A percentile compares a stretch with the other conserved stretches of the same genome.
These are phyloP conservation scores for Globisporangium barbulae DNA, from an alignment of 352 stramenopile species.

Conservation along the genomic window DNA sequence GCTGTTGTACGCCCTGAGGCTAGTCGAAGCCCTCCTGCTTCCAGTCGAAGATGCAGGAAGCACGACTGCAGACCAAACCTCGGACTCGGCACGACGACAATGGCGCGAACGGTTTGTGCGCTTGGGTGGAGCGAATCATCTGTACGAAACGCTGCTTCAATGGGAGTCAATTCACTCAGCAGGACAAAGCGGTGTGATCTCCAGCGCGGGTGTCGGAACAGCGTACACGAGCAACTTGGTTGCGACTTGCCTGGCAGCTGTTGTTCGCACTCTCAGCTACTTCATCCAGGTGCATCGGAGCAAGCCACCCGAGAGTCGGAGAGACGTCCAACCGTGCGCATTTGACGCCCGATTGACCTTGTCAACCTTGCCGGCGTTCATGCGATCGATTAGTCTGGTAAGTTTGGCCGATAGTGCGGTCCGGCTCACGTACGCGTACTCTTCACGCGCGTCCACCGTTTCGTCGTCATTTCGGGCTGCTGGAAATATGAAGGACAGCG, in stretches of 20 bases:
- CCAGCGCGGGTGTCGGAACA: not conserved
- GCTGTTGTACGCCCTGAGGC: slow-evolving; percentile 58
- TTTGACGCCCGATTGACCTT: slow-evolving; percentile 34
- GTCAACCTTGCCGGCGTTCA: slow-evolving; percentile 33
- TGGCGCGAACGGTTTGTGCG: slow-evolving; percentile 80
- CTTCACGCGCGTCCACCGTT: not conserved
- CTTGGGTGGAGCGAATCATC: slow-evolving; percentile 43
- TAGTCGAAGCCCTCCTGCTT: slow-evolving; percentile 69
- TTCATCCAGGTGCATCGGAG: slow-evolving; percentile 31
- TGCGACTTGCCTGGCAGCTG: slow-evolving; percentile 45
- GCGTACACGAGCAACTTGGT: slow-evolving; percentile 35
- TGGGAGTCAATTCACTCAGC: slow-evolving; percentile 19
- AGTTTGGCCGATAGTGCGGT: slow-evolving; percentile 3
- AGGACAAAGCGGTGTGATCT: not conserved
- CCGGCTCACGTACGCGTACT: not conserved
- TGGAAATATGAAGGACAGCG: not conserved
- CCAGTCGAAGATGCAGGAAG: slow-evolving; percentile 21
- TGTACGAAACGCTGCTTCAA: slow-evolving; percentile 37
- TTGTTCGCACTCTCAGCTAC: slow-evolving; percentile 45
- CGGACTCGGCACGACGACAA: slow-evolving; percentile 50
- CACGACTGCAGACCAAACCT: not conserved
- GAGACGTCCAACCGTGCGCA: not conserved
- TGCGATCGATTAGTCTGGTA: slow-evolving; percentile 20
- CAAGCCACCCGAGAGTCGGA: not conserved
- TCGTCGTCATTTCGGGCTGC: not conserved